These are phyloP conservation scores for Pythium phragmiticola DNA, from an alignment of 352 stramenopile genomes.

Conservation along the genomic window DNA sequence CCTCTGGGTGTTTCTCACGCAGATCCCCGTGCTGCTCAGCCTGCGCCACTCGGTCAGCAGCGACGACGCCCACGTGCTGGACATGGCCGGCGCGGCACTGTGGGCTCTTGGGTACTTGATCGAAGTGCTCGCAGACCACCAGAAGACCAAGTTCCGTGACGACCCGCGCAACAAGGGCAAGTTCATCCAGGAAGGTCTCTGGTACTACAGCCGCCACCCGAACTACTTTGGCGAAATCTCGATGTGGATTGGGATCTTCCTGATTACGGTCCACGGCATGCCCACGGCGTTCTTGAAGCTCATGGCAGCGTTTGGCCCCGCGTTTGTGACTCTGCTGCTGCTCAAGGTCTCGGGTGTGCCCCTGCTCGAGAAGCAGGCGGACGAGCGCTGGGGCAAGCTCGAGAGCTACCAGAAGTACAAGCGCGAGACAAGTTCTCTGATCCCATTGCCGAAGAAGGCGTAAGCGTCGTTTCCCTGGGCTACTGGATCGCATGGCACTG, in stretches of 20 bases:
- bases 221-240: slow-evolving; percentile 93
- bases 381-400: slow-evolving; percentile 65
- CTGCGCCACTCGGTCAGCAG: slow-evolving; percentile 34
- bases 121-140: slow-evolving; percentile 73
- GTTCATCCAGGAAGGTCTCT: slow-evolving; percentile 84
- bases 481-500: too few species aligned
- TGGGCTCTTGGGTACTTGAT: slow-evolving; percentile 73
- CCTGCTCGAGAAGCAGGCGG: slow-evolving; percentile 67
- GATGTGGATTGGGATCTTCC: slow-evolving; percentile 82
- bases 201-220: slow-evolving; percentile 89
- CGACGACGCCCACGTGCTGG: slow-evolving; percentile 31
- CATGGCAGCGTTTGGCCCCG: slow-evolving; percentile 52
- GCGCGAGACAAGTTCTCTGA: slow-evolving; percentile 57
- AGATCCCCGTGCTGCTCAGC: slow-evolving; percentile 63
- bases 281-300: slow-evolving; percentile 31
- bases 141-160: slow-evolving; percentile 80
- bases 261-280: slow-evolving; percentile 46
- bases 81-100: slow-evolving; percentile 43
- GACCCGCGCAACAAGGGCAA: slow-evolving; percentile 63
- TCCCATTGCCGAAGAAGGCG: slow-evolving; percentile 34
- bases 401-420: slow-evolving; percentile 83
- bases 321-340: slow-evolving; percentile 75
- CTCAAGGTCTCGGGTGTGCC: slow-evolving; percentile 71
- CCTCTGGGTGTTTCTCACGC: slow-evolving; percentile 79
- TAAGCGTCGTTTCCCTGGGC: neutral